A percentile compares a stretch with the other conserved stretches of the same genome.
phyloP scores from a whole-genome alignment of 1,139 yeast species.

The Suhomyces anneliseae region DNA sequence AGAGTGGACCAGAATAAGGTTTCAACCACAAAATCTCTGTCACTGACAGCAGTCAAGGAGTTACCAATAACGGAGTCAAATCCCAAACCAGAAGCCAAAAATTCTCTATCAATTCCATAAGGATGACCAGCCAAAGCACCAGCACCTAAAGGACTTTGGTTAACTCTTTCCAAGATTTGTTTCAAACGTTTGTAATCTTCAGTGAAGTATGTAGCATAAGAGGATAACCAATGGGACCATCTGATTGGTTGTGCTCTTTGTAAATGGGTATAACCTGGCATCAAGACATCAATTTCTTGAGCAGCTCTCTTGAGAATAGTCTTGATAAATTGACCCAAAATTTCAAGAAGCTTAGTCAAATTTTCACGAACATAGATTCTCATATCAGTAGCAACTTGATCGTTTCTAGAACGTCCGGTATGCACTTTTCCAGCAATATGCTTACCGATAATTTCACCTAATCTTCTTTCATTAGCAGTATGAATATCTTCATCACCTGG shows the following conservation, averaged over 20 bases:
- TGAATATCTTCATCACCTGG: conserved; percentile 97
- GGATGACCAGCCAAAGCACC: conserved; percentile 99
- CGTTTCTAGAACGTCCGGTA: conserved; percentile 97
- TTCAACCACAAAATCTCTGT: conserved; percentile 96
- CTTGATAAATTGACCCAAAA: conserved; percentile 60
- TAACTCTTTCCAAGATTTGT: conserved; percentile 79
- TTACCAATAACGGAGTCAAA: conserved; percentile 88
- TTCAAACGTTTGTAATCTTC: conserved; percentile 84
- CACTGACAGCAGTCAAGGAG: conserved; percentile 92
- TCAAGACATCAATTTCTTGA: conserved; percentile 81
- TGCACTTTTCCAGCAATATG: conserved; percentile 96
- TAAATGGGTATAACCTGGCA: conserved; percentile 99
- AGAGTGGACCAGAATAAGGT: conserved; percentile 96
- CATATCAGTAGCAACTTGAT: conserved; percentile 98
- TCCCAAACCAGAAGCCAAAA: conserved; percentile 72
- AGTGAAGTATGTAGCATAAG: conserved; percentile 91
- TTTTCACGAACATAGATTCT: conserved; percentile 87
- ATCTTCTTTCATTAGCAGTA: conserved; percentile 96
- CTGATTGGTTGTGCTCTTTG: conserved; percentile 99
- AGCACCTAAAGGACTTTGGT: conserved; percentile 88
- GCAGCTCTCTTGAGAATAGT: conserved; percentile 76
- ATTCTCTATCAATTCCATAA: conserved; percentile 94
- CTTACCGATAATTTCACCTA: conserved; percentile 93
- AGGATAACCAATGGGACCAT: conserved; percentile 97
- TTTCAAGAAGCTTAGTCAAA: conserved; percentile 57